A percentile compares a stretch with the other conserved stretches of the same genome.
Evolutionary conservation across 768 basidiomycete genomes (phyloP).

Genomic region (Glaciozyma antarctica): DNA sequence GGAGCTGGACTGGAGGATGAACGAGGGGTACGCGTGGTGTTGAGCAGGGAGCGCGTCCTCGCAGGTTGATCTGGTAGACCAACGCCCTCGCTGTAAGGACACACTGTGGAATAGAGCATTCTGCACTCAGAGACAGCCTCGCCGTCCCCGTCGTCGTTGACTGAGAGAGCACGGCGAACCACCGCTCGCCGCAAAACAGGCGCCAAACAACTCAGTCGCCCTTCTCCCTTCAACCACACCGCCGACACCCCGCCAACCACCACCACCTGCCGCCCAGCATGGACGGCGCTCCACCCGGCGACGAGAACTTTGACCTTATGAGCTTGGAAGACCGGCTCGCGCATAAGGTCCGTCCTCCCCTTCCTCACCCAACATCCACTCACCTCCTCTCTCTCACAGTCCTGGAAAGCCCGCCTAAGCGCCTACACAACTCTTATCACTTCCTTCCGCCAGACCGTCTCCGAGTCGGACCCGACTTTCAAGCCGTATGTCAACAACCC

Average conservation of each 20-base stretch:
- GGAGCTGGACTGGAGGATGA: not conserved
- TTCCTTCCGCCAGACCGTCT: slow-evolving; percentile 73
- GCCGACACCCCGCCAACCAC: too few relatives aligned
- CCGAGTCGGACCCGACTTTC: slow-evolving; percentile 90
- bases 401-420: slow-evolving; percentile 96
- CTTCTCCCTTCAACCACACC: too few relatives aligned
- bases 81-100: too few relatives aligned
- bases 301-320: slow-evolving; percentile 82
- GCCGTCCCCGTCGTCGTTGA: too few relatives aligned
- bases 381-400: slow-evolving; percentile 40
- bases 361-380: not conserved
- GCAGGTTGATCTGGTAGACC: too few relatives aligned
- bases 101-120: too few relatives aligned
- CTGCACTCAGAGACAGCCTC: too few relatives aligned
- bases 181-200: too few relatives aligned
- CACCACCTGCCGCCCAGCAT: too few relatives aligned
- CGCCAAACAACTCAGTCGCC: too few relatives aligned
- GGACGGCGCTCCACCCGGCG: slow-evolving; percentile 35
- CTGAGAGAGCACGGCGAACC: too few relatives aligned
- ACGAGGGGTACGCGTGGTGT: slow-evolving; percentile 4
- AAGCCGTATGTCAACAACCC: slow-evolving; percentile 71
- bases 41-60: not conserved
- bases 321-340: slow-evolving; percentile 68
- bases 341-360: slow-evolving; percentile 52
- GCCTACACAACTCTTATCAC: slow-evolving; percentile 82